Evolutionary conservation across 176 grass and related monocot genomes (phyloP), one percentile per base, ranked within the genome.

Genomic region (Oryza punctata): DNA sequence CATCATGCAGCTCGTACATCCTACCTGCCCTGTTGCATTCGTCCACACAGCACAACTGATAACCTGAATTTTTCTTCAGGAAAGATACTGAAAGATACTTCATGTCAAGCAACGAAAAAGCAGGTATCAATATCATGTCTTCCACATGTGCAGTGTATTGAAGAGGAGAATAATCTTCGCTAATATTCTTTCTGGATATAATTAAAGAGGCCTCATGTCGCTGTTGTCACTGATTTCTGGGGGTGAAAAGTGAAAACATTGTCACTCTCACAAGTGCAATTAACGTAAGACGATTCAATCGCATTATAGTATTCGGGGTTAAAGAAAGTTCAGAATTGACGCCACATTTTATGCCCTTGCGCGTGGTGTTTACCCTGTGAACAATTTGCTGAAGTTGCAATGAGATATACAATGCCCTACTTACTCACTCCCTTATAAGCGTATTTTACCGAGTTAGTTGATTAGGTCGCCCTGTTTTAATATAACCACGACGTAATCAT

Each of bases 151-250:
- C n/a, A 11, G 21, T 61, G 57, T 24, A 24, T 63, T 77, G 38
- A 72, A 27, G 66, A 77, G 21, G 7, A n/a, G 66, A 88, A 88
- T 72, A 77, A 50, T 82, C 63, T 57, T 57, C 19, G 49, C 44
- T 44, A 44, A 45, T 64, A 33, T 52, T 73, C 41, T 37, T 47
- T 27, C 23, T 27, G 6, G 32, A 30, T 49, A 77, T 52, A 63
- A 65, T 41, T 10, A 38, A 37, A 59, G 47, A 35, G 35, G 29
- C 49, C n/a, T 6, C 40, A 69, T 12, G 78, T 75, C 65, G 28
- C 9, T 47, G 47, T 26, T 85, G 44, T 64, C 71, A 49, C 75
- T 70, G 19, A 67, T 52, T 30, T 61, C 57, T 2, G 18, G 25
- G 19, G 24, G 15, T 59, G 64, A 28, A 63, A 2, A 28, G 15